These are phyloP conservation scores for Trichodelitschia bisporula DNA, from an alignment of 495 filamentous ascomycete species.

Conservation along the genomic window DNA sequence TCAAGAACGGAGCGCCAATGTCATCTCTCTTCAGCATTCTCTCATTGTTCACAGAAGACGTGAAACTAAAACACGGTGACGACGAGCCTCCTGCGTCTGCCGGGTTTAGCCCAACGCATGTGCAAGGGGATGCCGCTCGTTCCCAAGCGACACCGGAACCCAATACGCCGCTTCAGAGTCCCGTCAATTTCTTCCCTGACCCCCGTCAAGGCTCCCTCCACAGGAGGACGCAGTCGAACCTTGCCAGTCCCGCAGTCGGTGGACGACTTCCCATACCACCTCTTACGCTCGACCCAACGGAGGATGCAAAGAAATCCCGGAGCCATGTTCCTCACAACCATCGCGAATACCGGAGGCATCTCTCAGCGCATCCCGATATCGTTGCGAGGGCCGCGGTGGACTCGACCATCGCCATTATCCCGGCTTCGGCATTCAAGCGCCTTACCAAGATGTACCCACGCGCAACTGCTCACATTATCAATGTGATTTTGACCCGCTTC, in stretches of 20 bases:
- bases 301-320: no score
- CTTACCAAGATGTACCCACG: constrained; percentile 89
- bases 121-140: neutral
- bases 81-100: constrained; percentile 20
- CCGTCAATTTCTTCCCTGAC: constrained; percentile 3
- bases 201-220: constrained; percentile 4
- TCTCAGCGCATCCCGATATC: constrained; percentile 88
- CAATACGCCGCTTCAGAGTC: constrained; percentile 4
- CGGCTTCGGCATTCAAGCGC: constrained; percentile 80
- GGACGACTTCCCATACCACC: constrained; percentile 30
- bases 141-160: constrained; percentile 3
- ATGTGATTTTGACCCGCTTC: constrained; percentile 82
- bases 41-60: constrained; percentile 85
- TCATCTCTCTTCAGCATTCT: constrained; percentile 94
- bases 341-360: constrained; percentile 25
- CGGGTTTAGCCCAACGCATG: neutral
- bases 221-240: constrained; percentile 8
- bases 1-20: constrained; percentile 96
- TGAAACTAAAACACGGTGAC: constrained; percentile 44
- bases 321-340: no score
- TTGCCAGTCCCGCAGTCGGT: constrained; percentile 8
- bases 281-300: no score
- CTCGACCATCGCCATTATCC: constrained; percentile 95
- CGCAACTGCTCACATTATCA: constrained; percentile 89
- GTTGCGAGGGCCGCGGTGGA: constrained; percentile 91